Evolutionary conservation across 306 rosid genomes (phyloP).

Genomic region (Castanea crenata): DNA sequence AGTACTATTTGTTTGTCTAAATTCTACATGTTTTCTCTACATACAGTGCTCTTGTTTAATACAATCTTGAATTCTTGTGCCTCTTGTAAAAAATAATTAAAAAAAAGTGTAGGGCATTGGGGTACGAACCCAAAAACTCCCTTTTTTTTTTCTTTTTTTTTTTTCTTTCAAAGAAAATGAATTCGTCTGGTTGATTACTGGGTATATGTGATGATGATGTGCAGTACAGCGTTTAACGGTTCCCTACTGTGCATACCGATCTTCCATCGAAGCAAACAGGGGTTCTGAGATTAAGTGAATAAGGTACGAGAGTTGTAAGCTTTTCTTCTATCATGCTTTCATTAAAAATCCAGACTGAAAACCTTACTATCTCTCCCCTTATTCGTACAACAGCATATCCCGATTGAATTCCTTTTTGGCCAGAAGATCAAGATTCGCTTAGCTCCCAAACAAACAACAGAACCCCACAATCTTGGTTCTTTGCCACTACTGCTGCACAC

Average conservation of each 20-base stretch:
- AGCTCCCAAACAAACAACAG: no score
- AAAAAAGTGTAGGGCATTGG: background rate
- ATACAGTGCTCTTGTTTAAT: background rate
- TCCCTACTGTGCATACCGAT: constrained; percentile 3
- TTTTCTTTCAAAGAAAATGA: background rate
- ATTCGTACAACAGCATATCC: constrained; percentile 25
- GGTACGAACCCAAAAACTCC: background rate
- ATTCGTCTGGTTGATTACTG: background rate
- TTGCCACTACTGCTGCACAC: no score
- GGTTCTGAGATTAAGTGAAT: background rate
- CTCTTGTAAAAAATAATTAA: background rate
- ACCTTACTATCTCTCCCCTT: constrained; percentile 8
- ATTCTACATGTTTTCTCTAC: background rate
- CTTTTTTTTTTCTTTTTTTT: no score
- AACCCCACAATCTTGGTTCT: no score
- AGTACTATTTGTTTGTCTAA: no score
- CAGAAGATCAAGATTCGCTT: constrained; percentile 7
- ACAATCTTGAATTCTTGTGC: background rate
- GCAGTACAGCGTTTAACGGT: constrained; percentile 15
- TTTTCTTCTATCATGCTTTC: constrained; percentile 19
- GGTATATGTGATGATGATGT: background rate
- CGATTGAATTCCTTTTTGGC: constrained; percentile 1
- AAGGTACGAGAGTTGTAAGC: background rate
- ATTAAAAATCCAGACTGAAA: constrained; percentile 19
- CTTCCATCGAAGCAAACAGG: constrained; percentile 11